Evolutionary conservation across 208 protist species (phyloP), one percentile per base, ranked within the genome.

Genomic region (Leishmania lainsoni): DNA sequence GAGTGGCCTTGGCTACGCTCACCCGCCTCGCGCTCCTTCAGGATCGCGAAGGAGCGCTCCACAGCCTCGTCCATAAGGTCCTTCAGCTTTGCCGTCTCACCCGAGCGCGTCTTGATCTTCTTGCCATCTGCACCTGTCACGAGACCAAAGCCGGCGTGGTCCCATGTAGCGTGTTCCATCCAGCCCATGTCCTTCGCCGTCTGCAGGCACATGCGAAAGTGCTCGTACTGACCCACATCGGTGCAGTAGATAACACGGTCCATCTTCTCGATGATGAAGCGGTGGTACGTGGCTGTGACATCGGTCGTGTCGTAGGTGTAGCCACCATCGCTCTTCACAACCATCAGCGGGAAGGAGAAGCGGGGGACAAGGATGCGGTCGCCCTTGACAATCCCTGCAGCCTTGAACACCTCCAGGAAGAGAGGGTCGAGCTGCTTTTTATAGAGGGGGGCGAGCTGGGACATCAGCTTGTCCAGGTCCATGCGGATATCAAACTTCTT

Each of bases 101-200:
- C 98, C 68, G 92, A 96, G 76, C 98, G 96, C 29, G 98, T 99
- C 89, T 99, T 99, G 82, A 99, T 98, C 90, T 98, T 98, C 93
- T 98, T 98, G 29, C 96, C 96, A 78, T 98, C 95, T 10, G 86
- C 88, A 32, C 96, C 97, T 0, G 92, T 93, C 39, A 99, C 97
- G 20, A 98, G 91, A 59, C 98, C 98, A 85, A 99, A 99, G 42
- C 95, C 97, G 56, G 94, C 95, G 90, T 99, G 97, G 79, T 98
- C 93, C 88, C 97, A 97, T n/a, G 91, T 91, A 61, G 84, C 86
- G 79, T 87, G 78, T 75, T 90, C 87, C 89, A 97, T 94, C 95
- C 95, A 98, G 35, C 90, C 84, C 93, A 97, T 94, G 76, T 97
- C 94, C 84, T 95, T 91, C 49, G 91, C 97, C 54, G 89, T 90